Evolutionary conservation across 2,329 filamentous ascomycete genomes (phyloP).

Genomic region (Golovinomyces cichoracearum): DNA sequence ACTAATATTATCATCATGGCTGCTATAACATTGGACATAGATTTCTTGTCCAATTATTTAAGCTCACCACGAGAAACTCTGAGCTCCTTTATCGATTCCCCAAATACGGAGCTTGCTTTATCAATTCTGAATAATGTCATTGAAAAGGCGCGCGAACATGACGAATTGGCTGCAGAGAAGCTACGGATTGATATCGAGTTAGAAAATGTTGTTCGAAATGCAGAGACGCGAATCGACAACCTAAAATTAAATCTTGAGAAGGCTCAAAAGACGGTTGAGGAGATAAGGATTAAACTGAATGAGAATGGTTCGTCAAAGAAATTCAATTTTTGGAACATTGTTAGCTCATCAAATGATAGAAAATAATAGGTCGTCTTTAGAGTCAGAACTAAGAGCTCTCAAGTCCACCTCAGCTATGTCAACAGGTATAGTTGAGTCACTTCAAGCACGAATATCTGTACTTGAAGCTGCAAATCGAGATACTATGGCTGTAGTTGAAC

Average conservation of each 20-base stretch:
- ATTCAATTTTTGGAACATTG: not conserved
- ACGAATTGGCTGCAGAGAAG: conserved; percentile 65
- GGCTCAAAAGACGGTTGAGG: conserved; percentile 57
- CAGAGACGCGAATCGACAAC: conserved; percentile 57
- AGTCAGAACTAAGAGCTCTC: conserved; percentile 56
- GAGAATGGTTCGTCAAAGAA: conserved; percentile 39
- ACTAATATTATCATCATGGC: conserved; percentile 23
- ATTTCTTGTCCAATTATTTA: conserved; percentile 47
- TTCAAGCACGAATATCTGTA: conserved; percentile 60
- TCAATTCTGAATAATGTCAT: conserved; percentile 49
- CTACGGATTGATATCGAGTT: conserved; percentile 75
- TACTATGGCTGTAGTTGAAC: conserved; percentile 65
- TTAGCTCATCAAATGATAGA: conserved; percentile 26
- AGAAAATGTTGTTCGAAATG: conserved; percentile 63
- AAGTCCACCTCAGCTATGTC: conserved; percentile 52
- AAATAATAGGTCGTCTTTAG: conserved; percentile 44
- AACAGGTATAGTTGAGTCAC: conserved; percentile 44
- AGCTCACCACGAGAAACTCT: conserved; percentile 40
- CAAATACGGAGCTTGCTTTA: conserved; percentile 54
- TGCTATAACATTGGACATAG: conserved; percentile 36
- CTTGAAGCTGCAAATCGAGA: conserved; percentile 84
- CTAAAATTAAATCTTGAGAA: conserved; percentile 65
- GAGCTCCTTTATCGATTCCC: conserved; percentile 32
- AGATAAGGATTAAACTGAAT: conserved; percentile 54
- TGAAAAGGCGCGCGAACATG: conserved; percentile 56